phyloP scores from a whole-genome alignment of 176 grass and related monocot species.

The Avena insularis region DNA sequence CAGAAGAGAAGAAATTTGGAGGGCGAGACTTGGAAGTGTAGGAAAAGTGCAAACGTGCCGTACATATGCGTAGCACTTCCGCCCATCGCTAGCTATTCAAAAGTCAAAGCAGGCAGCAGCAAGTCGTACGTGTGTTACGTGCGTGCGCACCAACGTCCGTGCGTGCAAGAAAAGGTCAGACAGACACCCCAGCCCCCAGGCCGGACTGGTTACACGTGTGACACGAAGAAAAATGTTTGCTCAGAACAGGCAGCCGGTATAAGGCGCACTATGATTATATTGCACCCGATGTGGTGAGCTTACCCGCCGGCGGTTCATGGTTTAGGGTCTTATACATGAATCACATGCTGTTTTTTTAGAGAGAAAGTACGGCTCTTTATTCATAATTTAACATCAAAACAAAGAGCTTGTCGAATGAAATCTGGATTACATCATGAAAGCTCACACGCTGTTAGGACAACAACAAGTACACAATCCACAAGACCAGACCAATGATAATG shows the following conservation, averaged over 20 bases:
- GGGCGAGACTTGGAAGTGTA: background rate
- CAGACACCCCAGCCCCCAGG: background rate
- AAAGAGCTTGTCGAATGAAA: too few species aligned
- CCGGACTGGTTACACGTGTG: background rate
- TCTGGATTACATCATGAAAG: too few species aligned
- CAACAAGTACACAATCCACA: too few species aligned
- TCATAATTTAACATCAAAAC: too few species aligned
- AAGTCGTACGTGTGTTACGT: background rate
- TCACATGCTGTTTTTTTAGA: too few species aligned
- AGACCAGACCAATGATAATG: too few species aligned
- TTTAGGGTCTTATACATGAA: too few species aligned
- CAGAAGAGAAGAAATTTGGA: background rate
- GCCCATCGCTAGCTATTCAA: background rate
- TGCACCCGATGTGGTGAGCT: too few species aligned
- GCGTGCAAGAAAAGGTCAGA: background rate
- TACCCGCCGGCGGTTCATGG: too few species aligned
- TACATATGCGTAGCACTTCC: conserved; percentile 29
- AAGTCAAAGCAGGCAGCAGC: conserved; percentile 33
- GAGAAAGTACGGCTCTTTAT: too few species aligned
- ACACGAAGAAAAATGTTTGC: background rate
- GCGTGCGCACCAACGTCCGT: background rate
- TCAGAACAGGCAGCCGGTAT: background rate
- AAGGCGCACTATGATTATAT: too few species aligned
- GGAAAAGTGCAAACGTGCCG: conserved; percentile 22
- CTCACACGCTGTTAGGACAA: too few species aligned